Evolutionary conservation across 2,329 filamentous ascomycete genomes (phyloP).

Genomic region (Cercospora berteroae): DNA sequence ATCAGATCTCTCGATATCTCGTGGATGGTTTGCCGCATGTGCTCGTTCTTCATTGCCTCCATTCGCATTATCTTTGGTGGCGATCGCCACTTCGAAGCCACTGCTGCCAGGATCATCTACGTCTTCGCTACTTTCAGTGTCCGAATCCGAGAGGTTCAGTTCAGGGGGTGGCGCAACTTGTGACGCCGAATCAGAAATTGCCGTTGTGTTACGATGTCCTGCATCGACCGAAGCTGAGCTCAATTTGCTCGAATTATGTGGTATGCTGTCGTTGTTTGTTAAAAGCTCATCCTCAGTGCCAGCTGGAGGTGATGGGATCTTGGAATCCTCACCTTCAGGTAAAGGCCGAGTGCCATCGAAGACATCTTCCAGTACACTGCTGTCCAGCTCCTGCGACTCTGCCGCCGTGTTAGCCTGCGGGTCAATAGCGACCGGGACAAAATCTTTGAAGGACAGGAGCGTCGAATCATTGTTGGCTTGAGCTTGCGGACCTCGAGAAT

Average conservation of each 20-base stretch:
- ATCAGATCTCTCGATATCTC: neutral
- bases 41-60: neutral
- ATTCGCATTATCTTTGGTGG: neutral
- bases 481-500: slow-evolving; percentile 3
- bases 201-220: neutral
- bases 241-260: slow-evolving; percentile 2
- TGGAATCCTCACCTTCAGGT: slow-evolving; percentile 25
- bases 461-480: neutral
- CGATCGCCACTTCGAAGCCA: neutral
- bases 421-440: neutral
- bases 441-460: neutral
- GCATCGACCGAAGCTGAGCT: neutral
- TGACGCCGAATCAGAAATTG: neutral
- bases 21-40: neutral
- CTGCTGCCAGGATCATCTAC: slow-evolving; percentile 2
- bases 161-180: slow-evolving; percentile 1
- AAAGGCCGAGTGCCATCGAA: slow-evolving; percentile 23
- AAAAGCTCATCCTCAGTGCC: slow-evolving; percentile 13
- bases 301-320: neutral
- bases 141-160: neutral
- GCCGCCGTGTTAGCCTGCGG: neutral
- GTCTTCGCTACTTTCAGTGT: slow-evolving; percentile 7
- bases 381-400: neutral
- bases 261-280: slow-evolving; percentile 16
- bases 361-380: slow-evolving; percentile 15